Base-by-base conservation (phyloP, 73 alveolate species). In the Paramecium tetraurelia region DNA sequence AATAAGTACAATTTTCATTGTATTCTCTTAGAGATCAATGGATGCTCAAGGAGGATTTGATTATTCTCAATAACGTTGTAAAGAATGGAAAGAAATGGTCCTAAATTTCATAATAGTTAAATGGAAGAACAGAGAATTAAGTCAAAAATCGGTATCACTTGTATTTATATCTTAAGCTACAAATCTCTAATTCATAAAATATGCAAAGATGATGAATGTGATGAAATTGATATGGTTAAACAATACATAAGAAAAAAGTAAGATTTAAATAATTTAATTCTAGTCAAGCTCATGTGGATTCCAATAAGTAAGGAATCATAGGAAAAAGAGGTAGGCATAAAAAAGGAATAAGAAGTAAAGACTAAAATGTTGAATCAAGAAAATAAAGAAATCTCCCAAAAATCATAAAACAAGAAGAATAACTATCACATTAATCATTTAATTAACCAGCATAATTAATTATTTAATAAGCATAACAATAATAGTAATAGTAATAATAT, bases 81-180 rank as follows among this genome's bases (percentile, higher is more conserved):
- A 57, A 89, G 12, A 71, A 71, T 7, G 94, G 94, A 0, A 89
- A 72, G 43, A 89, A 71, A 40, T 89, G 94, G 94, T 89, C 94
- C 11, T 72, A 24, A 24, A 89, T 89, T 71, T 77, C 94, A 5
- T 16, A 89, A 72, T 46, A 44, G 29, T 40, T 89, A n/a, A 71
- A 43, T 44, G 94, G 87, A 27, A 40, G 94, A 29, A 89, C 94
- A 35, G 94, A 89, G 50, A 89, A 89, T 48, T 63, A 77, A 40
- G 94, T 89, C 7, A 89, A 89, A 48, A 89, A 89, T 72, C 57
- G 84, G 84, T 63, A 63, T 33, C 9, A 4, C 59, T n/a, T 21
- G 2, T 40, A 22, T 63, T 14, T 5, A 1, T 33, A 31, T 31
- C 27, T 24, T 5, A 3, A 63, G 94, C 6, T 89, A 89, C 27